These are phyloP conservation scores for Mediolabrus comicus DNA, from an alignment of 108 stramenopile species.

Conservation along the genomic window DNA sequence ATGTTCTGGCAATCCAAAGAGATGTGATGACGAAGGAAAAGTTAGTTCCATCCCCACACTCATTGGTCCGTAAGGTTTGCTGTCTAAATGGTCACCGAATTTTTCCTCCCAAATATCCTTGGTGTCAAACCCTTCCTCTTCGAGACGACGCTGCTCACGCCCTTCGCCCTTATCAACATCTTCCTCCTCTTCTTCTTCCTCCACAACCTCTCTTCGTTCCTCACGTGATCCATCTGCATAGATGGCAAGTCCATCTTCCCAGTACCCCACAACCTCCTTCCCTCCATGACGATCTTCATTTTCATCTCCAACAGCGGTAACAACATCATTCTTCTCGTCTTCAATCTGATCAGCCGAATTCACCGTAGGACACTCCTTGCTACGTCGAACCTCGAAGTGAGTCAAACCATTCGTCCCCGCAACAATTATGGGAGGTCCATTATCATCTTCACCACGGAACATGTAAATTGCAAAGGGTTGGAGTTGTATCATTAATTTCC, in stretches of 20 bases:
- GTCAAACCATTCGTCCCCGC: slow-evolving; percentile 67
- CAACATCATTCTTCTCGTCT: slow-evolving; percentile 18
- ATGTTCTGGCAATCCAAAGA: slow-evolving; percentile 98
- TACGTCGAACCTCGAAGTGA: slow-evolving; percentile 88
- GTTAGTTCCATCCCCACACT: slow-evolving; percentile 93
- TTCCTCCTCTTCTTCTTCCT: slow-evolving; percentile 25
- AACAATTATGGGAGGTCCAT: slow-evolving; percentile 58
- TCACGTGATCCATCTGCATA: slow-evolving; percentile 88
- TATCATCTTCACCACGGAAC: slow-evolving; percentile 55
- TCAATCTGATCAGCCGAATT: slow-evolving; percentile 23
- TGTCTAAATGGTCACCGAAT: slow-evolving; percentile 88
- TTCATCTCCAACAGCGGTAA: slow-evolving; percentile 23
- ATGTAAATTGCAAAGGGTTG: slow-evolving; percentile 71
- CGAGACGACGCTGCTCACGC: slow-evolving; percentile 59
- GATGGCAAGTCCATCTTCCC: slow-evolving; percentile 92
- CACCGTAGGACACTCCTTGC: slow-evolving; percentile 24
- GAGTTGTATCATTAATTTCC: slow-evolving; percentile 62
- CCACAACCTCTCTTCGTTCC: slow-evolving; percentile 51
- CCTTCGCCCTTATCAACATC: slow-evolving; percentile 50
- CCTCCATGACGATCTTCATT: slow-evolving; percentile 57
- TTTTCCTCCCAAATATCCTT: slow-evolving; percentile 94
- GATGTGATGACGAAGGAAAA: slow-evolving; percentile 78
- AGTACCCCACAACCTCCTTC: slow-evolving; percentile 89
- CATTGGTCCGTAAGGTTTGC: slow-evolving; percentile 91
- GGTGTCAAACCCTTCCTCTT: slow-evolving; percentile 59